Base-by-base conservation (phyloP, 257 asterid genomes). In the Solanum gandarillasii region DNA sequence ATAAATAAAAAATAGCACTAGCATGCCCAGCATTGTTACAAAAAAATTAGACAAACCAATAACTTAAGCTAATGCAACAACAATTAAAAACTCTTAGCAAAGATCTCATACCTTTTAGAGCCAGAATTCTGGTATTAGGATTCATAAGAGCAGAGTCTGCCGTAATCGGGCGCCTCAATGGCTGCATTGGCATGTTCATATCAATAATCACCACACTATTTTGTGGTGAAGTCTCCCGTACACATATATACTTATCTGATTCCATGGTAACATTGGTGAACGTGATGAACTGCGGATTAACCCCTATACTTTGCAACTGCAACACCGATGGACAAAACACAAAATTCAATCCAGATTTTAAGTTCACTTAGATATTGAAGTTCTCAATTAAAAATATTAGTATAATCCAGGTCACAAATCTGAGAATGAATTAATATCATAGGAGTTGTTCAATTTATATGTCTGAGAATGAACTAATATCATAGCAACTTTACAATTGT, bases 81-180 rank as follows among this genome's bases (percentile, higher is more conserved):
- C 71, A n/a, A 48, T 31, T 48, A 48, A 18, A 82, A 82, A 46
- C 9, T 29, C 43, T 82, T 48, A 82, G 70, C 20, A 81, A 81
- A 18, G 25, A 81, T 46, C 12, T 13, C 65, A 31, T 82, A 97
- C 99, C 99, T 96, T 97, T 96, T 72, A 97, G 91, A 46, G 99
- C 99, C 92, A 97, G 90, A 87, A 96, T 95, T 92, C 98, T 94
- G 84, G 96, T 88, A 92, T 93, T 92, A 25, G 99, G 99, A 92
- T 95, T 95, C 99, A 97, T 97, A 83, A 97, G 98, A 27, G 99
- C 99, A 6, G 99, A 97, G 92, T 97, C 99, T n/a, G 99, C 99
- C 35, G 99, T 97, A 70, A 97, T 97, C 1, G 99, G 99, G 90
- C 99, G 94, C 93, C 99, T 93, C 92, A 97, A 87, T 32, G 99